Evolutionary conservation across 345 rosid genomes (phyloP).

Genomic region (Corchorus capsularis): DNA sequence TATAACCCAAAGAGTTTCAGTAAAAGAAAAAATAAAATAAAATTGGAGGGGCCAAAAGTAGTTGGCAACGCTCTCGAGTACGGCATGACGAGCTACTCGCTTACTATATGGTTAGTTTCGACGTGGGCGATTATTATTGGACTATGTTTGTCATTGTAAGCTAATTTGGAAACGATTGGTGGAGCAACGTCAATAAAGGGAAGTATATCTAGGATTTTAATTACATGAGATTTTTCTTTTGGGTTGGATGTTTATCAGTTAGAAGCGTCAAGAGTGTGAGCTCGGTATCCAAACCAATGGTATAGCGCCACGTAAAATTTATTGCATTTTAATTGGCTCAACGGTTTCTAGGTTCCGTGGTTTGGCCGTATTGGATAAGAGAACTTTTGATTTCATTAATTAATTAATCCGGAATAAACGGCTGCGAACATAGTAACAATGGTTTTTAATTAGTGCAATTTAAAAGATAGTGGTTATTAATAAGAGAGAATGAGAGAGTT

Average conservation of each 20-base stretch:
- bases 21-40: neutral
- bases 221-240: neutral
- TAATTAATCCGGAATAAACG: neutral
- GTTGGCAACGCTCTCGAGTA: constrained; percentile 5
- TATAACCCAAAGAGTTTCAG: neutral
- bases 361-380: constrained; percentile 5
- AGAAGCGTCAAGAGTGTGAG: neutral
- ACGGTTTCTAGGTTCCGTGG: neutral
- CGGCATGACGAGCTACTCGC: neutral
- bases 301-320: neutral
- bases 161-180: constrained; percentile 1
- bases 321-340: neutral
- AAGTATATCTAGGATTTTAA: constrained; percentile 2
- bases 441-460: no score
- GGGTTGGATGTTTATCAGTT: neutral
- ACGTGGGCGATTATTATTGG: constrained; percentile 38
- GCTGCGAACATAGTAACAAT: neutral
- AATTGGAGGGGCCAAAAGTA: neutral
- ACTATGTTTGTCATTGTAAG: constrained; percentile 25
- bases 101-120: constrained; percentile 22
- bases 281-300: neutral
- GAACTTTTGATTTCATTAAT: neutral
- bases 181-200: neutral
- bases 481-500: neutral
- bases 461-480: no score